Base-by-base conservation (phyloP, 768 basidiomycete genomes). In the Phanerochaete carnosa region DNA sequence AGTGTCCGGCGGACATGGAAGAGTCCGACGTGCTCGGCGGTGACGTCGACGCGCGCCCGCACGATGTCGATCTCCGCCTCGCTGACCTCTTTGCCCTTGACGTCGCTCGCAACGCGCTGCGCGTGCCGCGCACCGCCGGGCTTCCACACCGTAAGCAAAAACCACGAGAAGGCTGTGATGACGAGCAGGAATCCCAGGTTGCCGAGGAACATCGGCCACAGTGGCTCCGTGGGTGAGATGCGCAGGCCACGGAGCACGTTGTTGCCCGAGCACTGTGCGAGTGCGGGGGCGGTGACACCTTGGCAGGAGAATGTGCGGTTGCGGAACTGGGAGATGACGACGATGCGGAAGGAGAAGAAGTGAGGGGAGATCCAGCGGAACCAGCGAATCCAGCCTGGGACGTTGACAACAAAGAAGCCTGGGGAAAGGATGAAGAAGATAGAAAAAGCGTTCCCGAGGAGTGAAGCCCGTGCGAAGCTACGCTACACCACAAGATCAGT, bases 271-370 rank as follows among this genome's bases (percentile, higher is more conserved):
- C 60, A 61, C 25, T 57, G 55, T 8, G 55, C n/a, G 49, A 57
- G 60, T 13, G 55, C 60, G n/a, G 54, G 28, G 2, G 54, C 60
- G 2, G 53, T 56, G 23, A 55, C 60, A 29, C 60, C 60, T 9
- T 22, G 22, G 46, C 55, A 61, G 29, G 60, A 28, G 39, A 61
- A 61, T 26, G 54, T 52, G 47, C 60, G 55, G 54, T 57, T 37
- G 55, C 60, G 55, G 37, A 61, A 61, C 28, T 61, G 60, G 9
- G 60, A 56, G 47, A 61, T 28, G 55, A 52, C 19, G 49, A 61
- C 26, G 47, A 61, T 61, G 55, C 55, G 55, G 49, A 50, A 61
- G 60, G 60, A 57, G 55, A 50, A 61, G 55, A 61, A 61, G 49
- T 57, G 55, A 23, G 55, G 60, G 11, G 55, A 61, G 45, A 61